These are phyloP conservation scores for Polyporus arcularius DNA, from an alignment of 768 basidiomycete genomes.

Conservation along the genomic window DNA sequence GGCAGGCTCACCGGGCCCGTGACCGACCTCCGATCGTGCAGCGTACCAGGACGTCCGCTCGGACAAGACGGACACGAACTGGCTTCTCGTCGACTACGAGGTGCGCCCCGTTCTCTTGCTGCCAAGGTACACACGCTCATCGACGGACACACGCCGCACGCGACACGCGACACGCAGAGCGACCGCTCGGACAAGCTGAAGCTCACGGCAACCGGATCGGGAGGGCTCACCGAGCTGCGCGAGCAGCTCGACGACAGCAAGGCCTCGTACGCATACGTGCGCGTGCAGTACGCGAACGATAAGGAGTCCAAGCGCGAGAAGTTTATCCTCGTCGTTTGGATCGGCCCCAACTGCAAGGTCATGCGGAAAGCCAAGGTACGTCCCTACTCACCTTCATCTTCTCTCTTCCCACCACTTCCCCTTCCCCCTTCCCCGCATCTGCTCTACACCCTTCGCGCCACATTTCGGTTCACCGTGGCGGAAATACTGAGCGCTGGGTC, in stretches of 20 bases:
- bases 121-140: no score
- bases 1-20: slow-evolving; percentile 29
- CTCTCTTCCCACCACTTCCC: not conserved
- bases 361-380: slow-evolving; percentile 91
- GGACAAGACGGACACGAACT: slow-evolving; percentile 86
- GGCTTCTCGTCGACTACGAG: slow-evolving; percentile 90
- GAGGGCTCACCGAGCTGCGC: slow-evolving; percentile 77
- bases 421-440: slow-evolving; percentile 1
- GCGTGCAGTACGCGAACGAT: slow-evolving; percentile 84
- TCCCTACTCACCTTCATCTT: slow-evolving; percentile 1
- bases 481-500: not conserved
- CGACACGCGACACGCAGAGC: slow-evolving; percentile 37
- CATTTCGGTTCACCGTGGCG: not conserved
- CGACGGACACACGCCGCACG: not conserved
- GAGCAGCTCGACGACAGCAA: slow-evolving; percentile 68
- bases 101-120: slow-evolving; percentile 36
- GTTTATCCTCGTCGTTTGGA: slow-evolving; percentile 85
- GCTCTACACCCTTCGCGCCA: slow-evolving; percentile 19
- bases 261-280: slow-evolving; percentile 84
- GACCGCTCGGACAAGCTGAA: slow-evolving; percentile 81
- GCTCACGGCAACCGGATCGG: slow-evolving; percentile 77
- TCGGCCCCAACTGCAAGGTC: slow-evolving; percentile 78
- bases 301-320: slow-evolving; percentile 87
- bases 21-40: slow-evolving; percentile 33
- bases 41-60: slow-evolving; percentile 87